Base-by-base conservation (phyloP, 164 flowering plant species). In the Magnolia changhungtana region DNA sequence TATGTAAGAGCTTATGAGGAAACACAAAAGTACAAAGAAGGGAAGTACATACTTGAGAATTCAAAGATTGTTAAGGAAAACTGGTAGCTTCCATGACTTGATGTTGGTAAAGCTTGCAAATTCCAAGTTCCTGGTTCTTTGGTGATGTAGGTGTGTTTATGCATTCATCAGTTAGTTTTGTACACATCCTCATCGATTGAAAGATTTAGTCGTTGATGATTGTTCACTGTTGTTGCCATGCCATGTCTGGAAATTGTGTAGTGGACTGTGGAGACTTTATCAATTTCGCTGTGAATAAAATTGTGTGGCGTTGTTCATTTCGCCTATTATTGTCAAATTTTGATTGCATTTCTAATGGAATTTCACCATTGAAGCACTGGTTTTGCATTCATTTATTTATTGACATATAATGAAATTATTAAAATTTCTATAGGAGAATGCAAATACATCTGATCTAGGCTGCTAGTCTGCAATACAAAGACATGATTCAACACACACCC, bases 11-110 rank as follows among this genome's bases (percentile, higher is more conserved):
- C 89, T 73, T 88, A 85, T 49, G 89, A 88, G 73, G 84, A 80
- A 78, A 50, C 85, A n/a, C 92, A 88, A 80, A 89, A 87, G 81
- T 89, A 89, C 81, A 88, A 89, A 78, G 89, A 88, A 86, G 90
- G 90, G 76, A 89, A 87, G 69, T 85, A 84, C 78, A 84, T 89
- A 73, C 84, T 89, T 58, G 92, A 87, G 79, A 88, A 86, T 77
- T 75, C 82, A 7, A 90, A 82, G 79, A 88, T 86, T 69, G 89
- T 85, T 9, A 77, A 84, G 78, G 90, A 87, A 71, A 84, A 86
- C 80, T 87, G 88, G 88, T 86, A 80, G 80, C 66, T 52, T 29
- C 70, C 59, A 9, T 52, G 67, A 16, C 14, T 24, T 8, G 66
- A 8, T 50, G 58, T 67, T 11, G 20, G 59, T 72, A 67, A 52